Evolutionary conservation across 257 asterid genomes (phyloP), one percentile per base, ranked within the genome.

Genomic region (Salvia splendens): DNA sequence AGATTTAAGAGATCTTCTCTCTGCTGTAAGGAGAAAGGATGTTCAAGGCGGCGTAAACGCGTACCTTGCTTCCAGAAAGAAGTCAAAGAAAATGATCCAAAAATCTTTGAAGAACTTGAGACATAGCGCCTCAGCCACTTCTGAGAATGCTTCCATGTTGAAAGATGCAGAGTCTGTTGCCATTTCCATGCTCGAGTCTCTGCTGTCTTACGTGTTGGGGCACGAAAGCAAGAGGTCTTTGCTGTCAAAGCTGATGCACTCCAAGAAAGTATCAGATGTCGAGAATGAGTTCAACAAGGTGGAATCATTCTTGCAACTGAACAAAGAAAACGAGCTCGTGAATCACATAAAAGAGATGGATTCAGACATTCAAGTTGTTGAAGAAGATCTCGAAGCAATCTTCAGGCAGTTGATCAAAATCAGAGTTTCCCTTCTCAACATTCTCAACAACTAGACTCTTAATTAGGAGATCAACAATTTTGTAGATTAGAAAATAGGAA

Each of bases 1-100:
- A 41, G 45, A 72, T 41, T 2, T 36, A 30, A 61, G 77, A 61
- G 59, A 59, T 3, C 78, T 71, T 35, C 77, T 76, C 8, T 84
- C 83, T 14, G 72, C 79, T 8, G 20, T 71, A 0, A 67, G 83
- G 65, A 78, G 83, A 76, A 78, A 61, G 67, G 73, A 68, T 56
- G 47, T 11, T 7, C 3, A 20, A 12, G 79, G 69, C 61, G 60
- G 73, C 62, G n/a, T n/a, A n/a, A 61, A 50, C 0, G 4, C 16
- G 20, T 76, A 75, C 58, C 43, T 35, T 8, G 3, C 48, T 3
- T 64, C 74, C 12, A 63, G 57, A 66, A 74, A 20, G 56, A 64
- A 63, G 17, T 51, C 45, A 0, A 64, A 71, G 78, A 82, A 73
- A 61, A 66, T 43, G 7, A 76, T 54, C 63, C 75, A 42, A 6